Evolutionary conservation across 257 asterid genomes (phyloP), one percentile per base, ranked within the genome.

Genomic region (Apocynum venetum): DNA sequence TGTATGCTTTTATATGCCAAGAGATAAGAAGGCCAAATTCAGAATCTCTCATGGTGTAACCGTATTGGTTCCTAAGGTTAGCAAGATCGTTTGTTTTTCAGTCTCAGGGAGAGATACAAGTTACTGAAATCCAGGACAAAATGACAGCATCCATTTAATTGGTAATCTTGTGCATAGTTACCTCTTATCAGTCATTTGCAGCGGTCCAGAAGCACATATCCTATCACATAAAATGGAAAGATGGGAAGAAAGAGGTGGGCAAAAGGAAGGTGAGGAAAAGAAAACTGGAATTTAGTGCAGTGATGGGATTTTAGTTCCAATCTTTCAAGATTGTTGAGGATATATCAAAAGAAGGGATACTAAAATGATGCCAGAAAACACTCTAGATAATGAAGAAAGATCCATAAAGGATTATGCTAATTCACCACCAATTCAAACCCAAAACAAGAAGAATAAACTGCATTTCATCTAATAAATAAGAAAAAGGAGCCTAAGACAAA

Each of bases 241-340:
- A 49, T 5, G 4, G 44, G 61, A 20, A 66, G 49, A 73, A 41
- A 2, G 49, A 36, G 36, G 13, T 40, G 71, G n/a, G 71, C 25
- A 0, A 14, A 65, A 65, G 49, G 9, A 10, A 11, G 41, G 49
- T 3, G 44, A 7, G 67, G 40, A 9, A 44, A 19, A 4, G 9
- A 3, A 53, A 35, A 52, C 48, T 15, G 36, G 10, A 55, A 73
- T 9, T 8, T 17, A 73, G 8, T 43, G 44, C 52, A 41, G 46
- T 44, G 56, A 13, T 57, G 14, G 66, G 40, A 43, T 3, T 1
- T 14, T 19, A 19, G 40, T 55, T 9, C 46, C 20, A 73, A 40
- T 52, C 31, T 74, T 20, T 74, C 56, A 74, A 74, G 38, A 72
- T 53, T 53, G 49, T 56, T 36, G 53, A 73, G 31, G 44, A n/a